Percentiles rank a stretch among this genome's conserved stretches.
Conservation (phyloP, 2,329 filamentous ascomycete species). For the Chlorencoelia australis region DNA sequence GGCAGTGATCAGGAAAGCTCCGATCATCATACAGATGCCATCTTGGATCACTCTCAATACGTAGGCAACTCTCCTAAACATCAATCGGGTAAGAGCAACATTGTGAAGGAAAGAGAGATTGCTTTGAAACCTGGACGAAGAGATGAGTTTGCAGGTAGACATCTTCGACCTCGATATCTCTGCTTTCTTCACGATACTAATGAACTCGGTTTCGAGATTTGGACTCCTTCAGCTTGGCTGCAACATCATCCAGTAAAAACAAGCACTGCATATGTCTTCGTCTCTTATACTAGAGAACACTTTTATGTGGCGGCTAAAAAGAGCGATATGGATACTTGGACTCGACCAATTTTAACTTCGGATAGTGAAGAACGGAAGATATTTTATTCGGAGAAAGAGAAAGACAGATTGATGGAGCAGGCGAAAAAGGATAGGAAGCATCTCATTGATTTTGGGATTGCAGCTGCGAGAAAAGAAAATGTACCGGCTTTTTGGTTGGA, state of each 20-base stretch:
- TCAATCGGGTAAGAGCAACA: too few relatives aligned
- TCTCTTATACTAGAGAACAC: constrained; percentile 3
- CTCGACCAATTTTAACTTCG: too few relatives aligned
- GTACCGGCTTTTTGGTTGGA: constrained; percentile 5
- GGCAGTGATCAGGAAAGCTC: too few relatives aligned
- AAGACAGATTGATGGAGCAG: not conserved
- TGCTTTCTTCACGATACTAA: not conserved
- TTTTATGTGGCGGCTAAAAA: constrained; percentile 1
- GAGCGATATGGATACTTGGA: not conserved
- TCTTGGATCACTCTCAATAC: too few relatives aligned
- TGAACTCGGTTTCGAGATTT: not conserved
- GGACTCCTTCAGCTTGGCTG: not conserved
- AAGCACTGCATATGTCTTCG: not conserved
- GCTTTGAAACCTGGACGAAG: not conserved
- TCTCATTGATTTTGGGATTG: not conserved
- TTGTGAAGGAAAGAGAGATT: too few relatives aligned
- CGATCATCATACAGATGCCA: not conserved
- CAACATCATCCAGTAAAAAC: not conserved
- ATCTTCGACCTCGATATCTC: constrained; percentile 1
- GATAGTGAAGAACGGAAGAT: too few relatives aligned
- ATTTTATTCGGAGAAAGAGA: not conserved
- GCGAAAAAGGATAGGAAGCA: not conserved
- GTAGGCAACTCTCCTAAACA: not conserved
- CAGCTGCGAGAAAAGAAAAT: not conserved
- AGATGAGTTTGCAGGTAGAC: not conserved